phyloP scores from a whole-genome alignment of 2,329 filamentous ascomycete species.

The Torrubiellomyces zombiae region DNA sequence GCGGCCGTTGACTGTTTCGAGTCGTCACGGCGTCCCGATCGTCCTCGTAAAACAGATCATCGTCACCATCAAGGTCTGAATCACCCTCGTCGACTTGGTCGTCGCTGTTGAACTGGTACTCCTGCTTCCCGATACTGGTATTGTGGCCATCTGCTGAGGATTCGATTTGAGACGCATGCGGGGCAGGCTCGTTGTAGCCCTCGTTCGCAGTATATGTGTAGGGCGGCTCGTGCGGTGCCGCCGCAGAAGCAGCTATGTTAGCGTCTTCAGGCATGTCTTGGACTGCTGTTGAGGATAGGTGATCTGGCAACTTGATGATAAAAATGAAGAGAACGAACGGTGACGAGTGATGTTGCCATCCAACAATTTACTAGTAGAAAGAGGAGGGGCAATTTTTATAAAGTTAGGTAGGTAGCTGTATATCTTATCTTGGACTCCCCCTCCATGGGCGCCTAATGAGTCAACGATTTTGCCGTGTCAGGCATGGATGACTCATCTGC shows the following conservation, averaged over 20 bases:
- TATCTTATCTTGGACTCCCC: too few relatives aligned
- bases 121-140: slow-evolving; percentile 8
- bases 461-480: too few relatives aligned
- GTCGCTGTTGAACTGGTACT: slow-evolving; percentile 15
- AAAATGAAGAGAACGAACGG: too few relatives aligned
- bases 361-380: too few relatives aligned
- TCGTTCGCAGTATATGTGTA: slow-evolving; percentile 26
- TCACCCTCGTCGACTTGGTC: slow-evolving; percentile 24
- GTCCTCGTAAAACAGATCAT: slow-evolving; percentile 45
- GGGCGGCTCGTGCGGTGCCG: slow-evolving; percentile 27
- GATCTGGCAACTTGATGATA: too few relatives aligned
- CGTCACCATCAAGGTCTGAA: slow-evolving; percentile 24
- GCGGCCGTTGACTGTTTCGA: slow-evolving; percentile 68
- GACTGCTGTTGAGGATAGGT: neutral
- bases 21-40: slow-evolving; percentile 64
- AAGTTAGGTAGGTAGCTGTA: too few relatives aligned
- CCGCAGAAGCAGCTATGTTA: slow-evolving; percentile 14
- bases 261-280: slow-evolving; percentile 8
- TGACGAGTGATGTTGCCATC: too few relatives aligned
- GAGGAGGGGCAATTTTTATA: too few relatives aligned
- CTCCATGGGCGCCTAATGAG: too few relatives aligned
- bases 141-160: slow-evolving; percentile 10
- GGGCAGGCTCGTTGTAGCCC: slow-evolving; percentile 22
- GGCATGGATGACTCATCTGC: too few relatives aligned
- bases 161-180: slow-evolving; percentile 11